Base-by-base conservation (phyloP, 257 asterid species). In the Plectranthus barbatus region DNA sequence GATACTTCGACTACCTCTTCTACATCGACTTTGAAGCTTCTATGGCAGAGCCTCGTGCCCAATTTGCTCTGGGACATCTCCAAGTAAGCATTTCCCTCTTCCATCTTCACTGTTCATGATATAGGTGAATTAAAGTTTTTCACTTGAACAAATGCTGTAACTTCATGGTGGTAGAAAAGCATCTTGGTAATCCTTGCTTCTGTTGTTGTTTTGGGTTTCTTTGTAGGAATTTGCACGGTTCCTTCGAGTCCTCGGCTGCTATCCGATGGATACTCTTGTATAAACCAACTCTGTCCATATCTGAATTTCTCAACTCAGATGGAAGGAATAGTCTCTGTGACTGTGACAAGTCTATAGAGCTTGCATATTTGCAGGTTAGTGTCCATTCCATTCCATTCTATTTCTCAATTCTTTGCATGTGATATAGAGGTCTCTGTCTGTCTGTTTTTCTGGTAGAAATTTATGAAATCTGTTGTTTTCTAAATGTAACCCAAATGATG, bases 21-120 rank as follows among this genome's bases (percentile, higher is more conserved):
- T 90, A 83, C 89, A 83, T 93, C 9, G 99, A 93, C 64, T 90
- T 90, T 66, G 95, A 90, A 80, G 95, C 99, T 37, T 92, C 99
- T 0, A 87, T 93, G 99, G 97, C 88, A 0, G 97, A 92, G 62
- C 83, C 94, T 18, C 91, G 97, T 29, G 94, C 97, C 62, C 97
- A 90, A 65, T 49, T 66, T 56, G 94, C 95, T 44, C 73, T 90
- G 7, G 90, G 79, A 18, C 89, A 86, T 72, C 81, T 86, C 53
- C 89, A 86, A 82, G 95, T 83, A 26, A 72, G 77, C 44, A 13
- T 42, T 45, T 21, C 18, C n/a, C 37, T 26, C 33, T 49, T 40
- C 11, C 33, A 51, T 51, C n/a, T 41, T 34, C 33, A 9, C 45
- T 7, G 6, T 53, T 54, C 29, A 17, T 20, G 48, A 13, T 18